These are phyloP conservation scores for Chytridiales sp. DNA, from an alignment of 371 early-diverging fungal genomes.

Conservation along the genomic window DNA sequence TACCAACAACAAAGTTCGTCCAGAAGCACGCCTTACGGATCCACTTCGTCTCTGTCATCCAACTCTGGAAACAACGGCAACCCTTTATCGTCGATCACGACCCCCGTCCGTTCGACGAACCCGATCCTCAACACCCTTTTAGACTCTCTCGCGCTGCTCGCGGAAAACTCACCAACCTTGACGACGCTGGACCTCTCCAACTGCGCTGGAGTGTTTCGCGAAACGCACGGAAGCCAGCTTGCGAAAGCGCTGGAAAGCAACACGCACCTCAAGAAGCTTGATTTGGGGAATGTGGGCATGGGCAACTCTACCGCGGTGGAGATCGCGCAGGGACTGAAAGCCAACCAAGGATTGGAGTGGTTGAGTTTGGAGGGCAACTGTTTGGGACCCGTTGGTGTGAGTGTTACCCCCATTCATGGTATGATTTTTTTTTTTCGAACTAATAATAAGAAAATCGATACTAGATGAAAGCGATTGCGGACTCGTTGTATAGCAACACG, in stretches of 20 bases:
- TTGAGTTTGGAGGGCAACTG: constrained; percentile 39
- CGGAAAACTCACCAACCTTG: constrained; percentile 30
- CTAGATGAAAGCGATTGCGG: constrained; percentile 40
- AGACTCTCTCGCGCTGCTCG: constrained; percentile 34
- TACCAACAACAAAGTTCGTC: not conserved
- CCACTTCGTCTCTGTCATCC: constrained; percentile 9
- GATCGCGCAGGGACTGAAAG: constrained; percentile 34
- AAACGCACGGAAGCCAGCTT: constrained; percentile 32
- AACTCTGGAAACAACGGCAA: constrained; percentile 6
- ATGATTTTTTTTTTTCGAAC: not conserved
- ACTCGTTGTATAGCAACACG: constrained; percentile 28
- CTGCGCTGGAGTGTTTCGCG: constrained; percentile 25
- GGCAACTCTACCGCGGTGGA: constrained; percentile 31
- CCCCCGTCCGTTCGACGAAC: constrained; percentile 39
- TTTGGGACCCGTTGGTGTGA: constrained; percentile 43
- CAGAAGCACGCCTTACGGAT: not conserved
- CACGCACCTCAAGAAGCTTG: constrained; percentile 38
- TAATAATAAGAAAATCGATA: no score
- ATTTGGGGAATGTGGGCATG: constrained; percentile 22
- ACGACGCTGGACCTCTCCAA: constrained; percentile 37
- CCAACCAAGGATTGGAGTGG: constrained; percentile 31
- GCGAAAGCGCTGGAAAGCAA: constrained; percentile 33
- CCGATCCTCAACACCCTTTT: constrained; percentile 44
- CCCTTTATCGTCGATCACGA: constrained; percentile 19
- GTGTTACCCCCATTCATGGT: not conserved